phyloP scores from a whole-genome alignment of 2,329 filamentous ascomycete genomes.

The Pestalotiopsis sp. region DNA sequence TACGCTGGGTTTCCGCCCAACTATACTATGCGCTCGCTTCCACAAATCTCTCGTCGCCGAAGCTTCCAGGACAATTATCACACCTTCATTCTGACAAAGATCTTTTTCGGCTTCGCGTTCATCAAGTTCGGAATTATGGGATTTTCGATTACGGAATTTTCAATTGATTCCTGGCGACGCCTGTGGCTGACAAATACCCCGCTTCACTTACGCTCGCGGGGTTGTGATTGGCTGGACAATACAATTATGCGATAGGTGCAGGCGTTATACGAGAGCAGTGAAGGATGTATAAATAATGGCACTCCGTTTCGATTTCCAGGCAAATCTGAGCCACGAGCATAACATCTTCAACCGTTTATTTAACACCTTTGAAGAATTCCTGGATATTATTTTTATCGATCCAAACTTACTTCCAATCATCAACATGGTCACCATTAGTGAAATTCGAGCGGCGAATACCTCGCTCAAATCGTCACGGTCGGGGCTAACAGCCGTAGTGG shows the following conservation, averaged over 20 bases:
- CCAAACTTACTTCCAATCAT: not conserved
- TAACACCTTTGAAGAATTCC: too few species aligned
- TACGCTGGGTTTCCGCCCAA: too few species aligned
- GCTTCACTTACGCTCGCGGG: not conserved
- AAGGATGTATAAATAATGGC: too few species aligned
- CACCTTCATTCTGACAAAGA: not conserved
- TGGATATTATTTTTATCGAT: not conserved
- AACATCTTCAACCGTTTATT: too few species aligned
- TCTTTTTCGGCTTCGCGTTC: not conserved
- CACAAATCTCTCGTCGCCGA: not conserved
- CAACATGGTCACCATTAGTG: not conserved
- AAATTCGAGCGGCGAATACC: not conserved
- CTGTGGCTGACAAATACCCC: not conserved
- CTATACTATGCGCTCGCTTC: too few species aligned
- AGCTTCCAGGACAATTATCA: not conserved
- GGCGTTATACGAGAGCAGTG: too few species aligned
- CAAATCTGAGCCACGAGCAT: too few species aligned
- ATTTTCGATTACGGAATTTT: too few species aligned
- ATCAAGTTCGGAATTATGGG: not conserved
- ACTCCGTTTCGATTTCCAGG: too few species aligned
- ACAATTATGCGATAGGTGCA: not conserved
- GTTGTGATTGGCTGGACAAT: not conserved
- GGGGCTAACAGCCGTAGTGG: not conserved
- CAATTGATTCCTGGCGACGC: not conserved
- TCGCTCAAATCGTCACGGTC: constrained; percentile 2